Percentiles rank a stretch among this genome's conserved stretches.
These are phyloP conservation scores for Lophiotrema nucula DNA, from an alignment of 495 filamentous ascomycete species.

Conservation along the genomic window DNA sequence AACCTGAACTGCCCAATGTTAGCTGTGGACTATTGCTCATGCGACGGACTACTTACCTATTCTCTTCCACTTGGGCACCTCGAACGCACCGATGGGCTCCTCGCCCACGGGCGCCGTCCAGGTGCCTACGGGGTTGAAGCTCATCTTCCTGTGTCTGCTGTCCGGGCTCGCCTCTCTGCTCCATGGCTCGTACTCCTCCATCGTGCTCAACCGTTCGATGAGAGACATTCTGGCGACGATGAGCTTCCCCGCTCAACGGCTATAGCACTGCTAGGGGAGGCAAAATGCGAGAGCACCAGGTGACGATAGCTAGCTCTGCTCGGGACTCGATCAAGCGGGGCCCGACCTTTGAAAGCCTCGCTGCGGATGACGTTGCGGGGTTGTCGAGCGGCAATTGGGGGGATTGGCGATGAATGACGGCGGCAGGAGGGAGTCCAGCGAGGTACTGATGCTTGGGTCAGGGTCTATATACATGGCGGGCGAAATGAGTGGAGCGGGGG, in stretches of 20 bases:
- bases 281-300: no score
- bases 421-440: not conserved
- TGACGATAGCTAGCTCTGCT: not conserved
- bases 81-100: constrained; percentile 42
- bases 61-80: constrained; percentile 54
- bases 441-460: not conserved
- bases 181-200: constrained; percentile 38
- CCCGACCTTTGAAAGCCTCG: not conserved
- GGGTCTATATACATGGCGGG: constrained; percentile 23
- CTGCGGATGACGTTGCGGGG: not conserved
- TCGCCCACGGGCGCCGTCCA: constrained; percentile 37
- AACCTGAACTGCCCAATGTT: constrained; percentile 54
- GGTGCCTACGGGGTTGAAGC: constrained; percentile 43
- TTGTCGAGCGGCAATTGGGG: not conserved
- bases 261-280: not conserved
- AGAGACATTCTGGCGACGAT: constrained; percentile 30
- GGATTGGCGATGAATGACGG: not conserved
- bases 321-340: not conserved
- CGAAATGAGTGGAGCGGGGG: constrained; percentile 21
- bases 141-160: constrained; percentile 40
- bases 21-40: not conserved
- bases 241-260: no score
- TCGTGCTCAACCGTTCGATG: constrained; percentile 29
- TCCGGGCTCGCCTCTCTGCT: constrained; percentile 31
- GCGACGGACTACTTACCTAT: constrained; percentile 41